phyloP scores from a whole-genome alignment of 2,329 filamentous ascomycete genomes.

The Stachybotrys echinatus region DNA sequence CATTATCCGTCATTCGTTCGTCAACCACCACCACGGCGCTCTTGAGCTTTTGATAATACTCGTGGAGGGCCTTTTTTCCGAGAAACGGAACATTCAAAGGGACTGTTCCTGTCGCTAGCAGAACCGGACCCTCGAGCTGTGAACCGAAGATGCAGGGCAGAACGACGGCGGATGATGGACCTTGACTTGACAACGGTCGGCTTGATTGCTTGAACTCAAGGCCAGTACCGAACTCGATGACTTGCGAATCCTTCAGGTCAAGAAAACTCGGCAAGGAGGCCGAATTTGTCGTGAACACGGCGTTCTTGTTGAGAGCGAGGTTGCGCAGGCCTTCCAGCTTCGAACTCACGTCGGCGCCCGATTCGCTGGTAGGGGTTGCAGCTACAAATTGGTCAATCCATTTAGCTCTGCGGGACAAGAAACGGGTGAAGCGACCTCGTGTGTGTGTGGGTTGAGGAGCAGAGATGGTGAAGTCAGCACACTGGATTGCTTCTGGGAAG shows the following conservation, averaged over 20 bases:
- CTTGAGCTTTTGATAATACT: conserved; percentile 6
- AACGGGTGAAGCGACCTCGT: neutral
- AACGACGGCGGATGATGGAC: conserved; percentile 4
- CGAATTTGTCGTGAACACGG: neutral
- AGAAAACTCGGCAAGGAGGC: neutral
- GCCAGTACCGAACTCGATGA: conserved; percentile 4
- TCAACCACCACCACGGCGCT: conserved; percentile 8
- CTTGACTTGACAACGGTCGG: neutral
- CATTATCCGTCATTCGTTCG: conserved; percentile 11
- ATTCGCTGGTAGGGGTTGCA: too few relatives aligned
- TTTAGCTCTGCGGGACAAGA: too few relatives aligned
- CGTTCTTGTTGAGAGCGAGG: neutral
- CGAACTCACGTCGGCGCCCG: neutral
- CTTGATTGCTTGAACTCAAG: conserved; percentile 2
- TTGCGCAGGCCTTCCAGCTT: neutral
- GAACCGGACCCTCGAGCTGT: conserved; percentile 9
- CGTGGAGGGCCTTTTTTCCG: neutral
- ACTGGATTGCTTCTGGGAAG: conserved; percentile 8
- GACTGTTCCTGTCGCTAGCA: conserved; percentile 9
- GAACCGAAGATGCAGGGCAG: conserved; percentile 12
- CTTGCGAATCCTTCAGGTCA: neutral
- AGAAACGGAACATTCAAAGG: conserved; percentile 6
- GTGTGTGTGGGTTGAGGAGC: neutral
- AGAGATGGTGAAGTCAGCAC: conserved; percentile 7
- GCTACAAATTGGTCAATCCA: too few relatives aligned